Evolutionary conservation across 345 rosid species (phyloP).

Genomic region (Clarkia xantiana): DNA sequence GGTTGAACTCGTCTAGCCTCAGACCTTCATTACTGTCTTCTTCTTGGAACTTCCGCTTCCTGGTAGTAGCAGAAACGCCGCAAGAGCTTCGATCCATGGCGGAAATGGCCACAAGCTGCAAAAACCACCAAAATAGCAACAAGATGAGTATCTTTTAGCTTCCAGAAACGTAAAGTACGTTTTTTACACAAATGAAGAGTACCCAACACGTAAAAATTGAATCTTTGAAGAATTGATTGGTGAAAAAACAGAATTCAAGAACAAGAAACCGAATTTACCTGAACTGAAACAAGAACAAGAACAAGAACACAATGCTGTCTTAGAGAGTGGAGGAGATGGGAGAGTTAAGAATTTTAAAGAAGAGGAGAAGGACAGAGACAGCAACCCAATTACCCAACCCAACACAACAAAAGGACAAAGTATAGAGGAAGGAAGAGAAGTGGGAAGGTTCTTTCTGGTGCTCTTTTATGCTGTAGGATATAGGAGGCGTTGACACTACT

Average conservation of each 20-base stretch:
- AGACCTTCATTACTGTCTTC: constrained; percentile 14
- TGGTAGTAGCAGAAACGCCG: constrained; percentile 12
- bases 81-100: constrained; percentile 18
- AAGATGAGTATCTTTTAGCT: neutral
- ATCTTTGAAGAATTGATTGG: too few species aligned
- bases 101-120: constrained; percentile 11
- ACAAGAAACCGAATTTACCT: too few species aligned
- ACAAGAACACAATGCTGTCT: too few species aligned
- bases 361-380: constrained; percentile 11
- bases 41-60: constrained; percentile 45
- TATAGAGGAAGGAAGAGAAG: constrained; percentile 20
- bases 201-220: constrained; percentile 5
- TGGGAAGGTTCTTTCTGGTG: constrained; percentile 45
- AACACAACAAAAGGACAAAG: constrained; percentile 6
- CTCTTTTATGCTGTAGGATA: constrained; percentile 9
- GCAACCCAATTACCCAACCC: constrained; percentile 1
- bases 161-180: too few species aligned
- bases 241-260: too few species aligned
- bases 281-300: too few species aligned
- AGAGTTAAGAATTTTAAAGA: constrained; percentile 16
- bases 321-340: constrained; percentile 3
- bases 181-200: neutral
- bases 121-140: neutral
- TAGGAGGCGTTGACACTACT: constrained; percentile 50
- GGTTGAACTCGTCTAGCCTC: constrained; percentile 54